These are phyloP conservation scores for Talaromyces trachyspermus DNA, from an alignment of 495 filamentous ascomycete species.

Conservation along the genomic window DNA sequence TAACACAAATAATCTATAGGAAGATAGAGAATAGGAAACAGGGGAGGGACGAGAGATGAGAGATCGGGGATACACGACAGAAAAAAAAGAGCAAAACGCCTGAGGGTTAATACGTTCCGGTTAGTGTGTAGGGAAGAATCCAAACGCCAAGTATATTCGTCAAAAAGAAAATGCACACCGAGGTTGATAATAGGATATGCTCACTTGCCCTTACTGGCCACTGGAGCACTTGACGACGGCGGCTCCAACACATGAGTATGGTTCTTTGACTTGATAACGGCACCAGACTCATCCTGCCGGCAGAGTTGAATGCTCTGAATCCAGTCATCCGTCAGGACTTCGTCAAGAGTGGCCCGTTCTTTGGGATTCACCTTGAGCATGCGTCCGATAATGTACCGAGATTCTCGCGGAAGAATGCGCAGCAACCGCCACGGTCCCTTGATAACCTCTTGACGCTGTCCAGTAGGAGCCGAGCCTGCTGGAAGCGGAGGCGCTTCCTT, in stretches of 20 bases:
- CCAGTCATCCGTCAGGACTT: slow-evolving; percentile 89
- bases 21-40: not conserved
- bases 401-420: slow-evolving; percentile 86
- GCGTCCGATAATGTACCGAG: slow-evolving; percentile 75
- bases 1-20: slow-evolving; percentile 4
- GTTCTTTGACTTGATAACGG: slow-evolving; percentile 42
- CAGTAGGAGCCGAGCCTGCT: slow-evolving; percentile 17
- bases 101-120: no score
- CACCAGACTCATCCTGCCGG: slow-evolving; percentile 51
- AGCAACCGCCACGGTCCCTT: slow-evolving; percentile 91
- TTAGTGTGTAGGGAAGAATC: no score
- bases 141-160: not conserved
- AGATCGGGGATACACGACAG: not conserved
- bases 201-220: slow-evolving; percentile 37
- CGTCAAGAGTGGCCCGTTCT: slow-evolving; percentile 72
- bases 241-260: slow-evolving; percentile 61
- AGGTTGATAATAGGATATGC: not conserved
- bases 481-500: slow-evolving; percentile 43
- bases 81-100: no score
- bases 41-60: not conserved
- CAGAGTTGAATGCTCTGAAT: slow-evolving; percentile 62
- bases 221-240: slow-evolving; percentile 35
- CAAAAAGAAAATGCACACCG: not conserved
- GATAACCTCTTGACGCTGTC: slow-evolving; percentile 63
- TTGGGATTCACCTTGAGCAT: slow-evolving; percentile 91